These are phyloP conservation scores for Globisporangium spinosum DNA, from an alignment of 352 stramenopile genomes.

Conservation along the genomic window DNA sequence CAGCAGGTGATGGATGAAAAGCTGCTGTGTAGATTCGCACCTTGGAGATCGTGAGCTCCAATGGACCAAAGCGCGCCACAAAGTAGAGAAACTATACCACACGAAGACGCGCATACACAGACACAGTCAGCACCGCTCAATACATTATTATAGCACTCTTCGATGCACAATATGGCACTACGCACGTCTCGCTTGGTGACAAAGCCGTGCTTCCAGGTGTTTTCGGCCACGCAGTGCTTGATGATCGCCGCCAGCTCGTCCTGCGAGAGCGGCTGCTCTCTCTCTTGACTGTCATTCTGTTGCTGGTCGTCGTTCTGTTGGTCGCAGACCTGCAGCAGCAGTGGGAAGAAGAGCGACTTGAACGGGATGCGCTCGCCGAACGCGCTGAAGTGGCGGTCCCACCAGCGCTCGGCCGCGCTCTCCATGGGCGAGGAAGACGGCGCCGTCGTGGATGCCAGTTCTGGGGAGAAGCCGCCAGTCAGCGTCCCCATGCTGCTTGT, in stretches of 20 bases:
- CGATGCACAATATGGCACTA: not conserved
- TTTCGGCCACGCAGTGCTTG: conserved; percentile 47
- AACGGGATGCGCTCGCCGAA: conserved; percentile 20
- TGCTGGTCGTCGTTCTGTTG: conserved; percentile 23
- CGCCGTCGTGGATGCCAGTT: not conserved
- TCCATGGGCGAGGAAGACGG: not conserved
- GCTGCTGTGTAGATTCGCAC: conserved; percentile 1
- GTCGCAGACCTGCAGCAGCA: conserved; percentile 41
- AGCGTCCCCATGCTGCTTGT: not conserved
- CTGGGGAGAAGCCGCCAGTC: not conserved
- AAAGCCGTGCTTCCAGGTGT: conserved; percentile 36
- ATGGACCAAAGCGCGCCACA: conserved; percentile 64
- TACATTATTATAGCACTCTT: not conserved
- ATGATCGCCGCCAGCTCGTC: conserved; percentile 56
- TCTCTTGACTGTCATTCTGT: not conserved
- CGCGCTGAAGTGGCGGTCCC: conserved; percentile 23
- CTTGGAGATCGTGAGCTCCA: conserved; percentile 53
- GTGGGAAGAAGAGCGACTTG: conserved; percentile 53
- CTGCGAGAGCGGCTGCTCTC: conserved; percentile 33
- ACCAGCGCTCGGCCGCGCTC: conserved; percentile 28
- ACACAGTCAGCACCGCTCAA: not conserved
- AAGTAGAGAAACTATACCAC: conserved; percentile 48
- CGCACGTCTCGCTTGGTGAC: conserved; percentile 46
- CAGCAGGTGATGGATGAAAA: not conserved
- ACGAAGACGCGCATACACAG: not conserved